Evolutionary conservation across 352 stramenopile species (phyloP), one percentile per base, ranked within the genome.

Genomic region (Pythium volutum): DNA sequence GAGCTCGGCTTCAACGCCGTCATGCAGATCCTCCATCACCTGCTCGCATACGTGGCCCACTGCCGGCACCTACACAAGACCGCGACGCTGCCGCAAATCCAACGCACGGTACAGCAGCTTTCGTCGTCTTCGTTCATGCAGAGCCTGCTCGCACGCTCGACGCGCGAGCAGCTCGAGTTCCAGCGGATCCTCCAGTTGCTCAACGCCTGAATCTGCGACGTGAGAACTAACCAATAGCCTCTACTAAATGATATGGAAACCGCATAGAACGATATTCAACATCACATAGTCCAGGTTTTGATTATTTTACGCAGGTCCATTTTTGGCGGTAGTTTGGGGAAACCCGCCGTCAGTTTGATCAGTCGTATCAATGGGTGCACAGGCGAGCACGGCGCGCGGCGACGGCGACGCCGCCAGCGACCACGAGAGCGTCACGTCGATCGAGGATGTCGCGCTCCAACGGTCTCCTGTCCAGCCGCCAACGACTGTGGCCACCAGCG

Each of bases 121-220:
- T 79, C 72, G 16, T 50, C 69, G 5, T 91, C 81, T 23, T 78
- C 81, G n/a, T 87, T 84, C 58, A 63, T 91, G 61, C 75, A 82
- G 50, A 74, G 84, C 50, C 55, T 85, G 31, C 56, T 89, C 27
- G 62, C 74, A 2, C 72, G 77, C 0, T 73, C 77, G 12, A 68
- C 55, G 14, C 59, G 59, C 11, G 59, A 66, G 43, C 59, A 66
- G 26, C 55, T 55, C 50, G 59, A 66, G 50, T 56, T 66, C 48
- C 50, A 60, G 23, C 59, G 33, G 10, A 43, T 66, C 36, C 50
- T 66, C 20, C 34, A 60, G 18, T 43, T 66, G 53, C 36, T 62
- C 55, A 7, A 36, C 10, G 15, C n/a, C 22, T 16, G 29, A 45
- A 45, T 56, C 53, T 68, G 61, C 46, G 61, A 62, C 61, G 47